phyloP scores from a whole-genome alignment of 805 yeast genomes.

The Gaillardinia entomophila region DNA sequence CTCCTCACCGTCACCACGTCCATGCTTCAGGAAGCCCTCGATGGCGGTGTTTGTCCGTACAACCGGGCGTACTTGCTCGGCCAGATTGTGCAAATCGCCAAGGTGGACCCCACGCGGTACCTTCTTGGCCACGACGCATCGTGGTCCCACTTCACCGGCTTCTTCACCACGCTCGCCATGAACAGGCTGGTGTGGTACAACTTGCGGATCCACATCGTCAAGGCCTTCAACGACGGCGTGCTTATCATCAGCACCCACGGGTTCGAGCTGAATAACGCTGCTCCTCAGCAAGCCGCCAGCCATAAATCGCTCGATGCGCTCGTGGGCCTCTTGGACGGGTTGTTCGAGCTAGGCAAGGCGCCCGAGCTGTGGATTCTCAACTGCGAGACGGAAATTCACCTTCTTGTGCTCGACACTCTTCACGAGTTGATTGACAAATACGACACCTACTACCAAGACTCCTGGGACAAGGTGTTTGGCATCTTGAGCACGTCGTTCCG shows the following conservation, averaged over 20 bases:
- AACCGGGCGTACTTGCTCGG: conserved; percentile 52
- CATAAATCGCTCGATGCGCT: conserved; percentile 44
- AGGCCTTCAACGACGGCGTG: conserved; percentile 48
- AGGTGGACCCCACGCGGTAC: conserved; percentile 48
- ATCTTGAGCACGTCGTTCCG: conserved; percentile 58
- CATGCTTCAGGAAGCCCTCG: neutral
- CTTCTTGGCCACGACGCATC: conserved; percentile 30
- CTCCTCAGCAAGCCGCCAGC: conserved; percentile 33
- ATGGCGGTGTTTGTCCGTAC: conserved; percentile 38
- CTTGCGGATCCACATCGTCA: conserved; percentile 43
- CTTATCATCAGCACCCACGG: conserved; percentile 36
- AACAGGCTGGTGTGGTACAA: conserved; percentile 36
- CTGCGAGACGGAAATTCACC: conserved; percentile 64
- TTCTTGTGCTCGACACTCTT: conserved; percentile 55
- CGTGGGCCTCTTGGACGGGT: conserved; percentile 34
- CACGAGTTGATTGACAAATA: conserved; percentile 72
- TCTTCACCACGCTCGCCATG: conserved; percentile 41
- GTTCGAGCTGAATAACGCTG: conserved; percentile 17
- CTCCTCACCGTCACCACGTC: neutral
- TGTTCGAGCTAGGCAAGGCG: conserved; percentile 35
- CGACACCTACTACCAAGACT: conserved; percentile 53
- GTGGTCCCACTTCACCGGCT: conserved; percentile 45
- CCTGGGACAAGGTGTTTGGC: conserved; percentile 70
- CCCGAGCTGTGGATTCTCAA: conserved; percentile 42
- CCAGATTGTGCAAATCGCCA: conserved; percentile 47